Evolutionary conservation across 2,329 filamentous ascomycete species (phyloP).

Genomic region (Calycina herbarum): DNA sequence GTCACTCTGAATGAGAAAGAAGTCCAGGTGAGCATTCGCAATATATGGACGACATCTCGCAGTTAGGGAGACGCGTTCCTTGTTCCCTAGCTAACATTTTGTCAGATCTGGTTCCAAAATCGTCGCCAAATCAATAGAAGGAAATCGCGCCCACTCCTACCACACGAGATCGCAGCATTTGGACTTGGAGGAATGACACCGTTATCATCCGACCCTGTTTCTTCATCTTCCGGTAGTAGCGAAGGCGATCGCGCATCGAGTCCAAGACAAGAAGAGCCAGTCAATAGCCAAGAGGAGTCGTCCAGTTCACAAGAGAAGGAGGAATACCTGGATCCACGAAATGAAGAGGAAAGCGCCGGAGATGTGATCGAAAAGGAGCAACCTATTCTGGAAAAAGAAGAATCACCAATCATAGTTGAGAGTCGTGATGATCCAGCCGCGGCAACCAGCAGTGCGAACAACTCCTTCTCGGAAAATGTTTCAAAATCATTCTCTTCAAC

Average conservation of each 20-base stretch:
- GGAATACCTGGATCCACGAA: constrained; percentile 13
- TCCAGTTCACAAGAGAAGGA: constrained; percentile 11
- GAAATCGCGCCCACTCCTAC: constrained; percentile 79
- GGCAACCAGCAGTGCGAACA: constrained; percentile 11
- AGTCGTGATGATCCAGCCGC: background rate
- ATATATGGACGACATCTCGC: constrained; percentile 11
- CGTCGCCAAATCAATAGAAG: constrained; percentile 88
- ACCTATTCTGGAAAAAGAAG: constrained; percentile 4
- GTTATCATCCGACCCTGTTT: constrained; percentile 35
- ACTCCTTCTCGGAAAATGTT: constrained; percentile 26
- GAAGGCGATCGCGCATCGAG: constrained; percentile 23
- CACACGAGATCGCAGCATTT: constrained; percentile 70
- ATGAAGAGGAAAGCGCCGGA: background rate
- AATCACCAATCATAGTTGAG: background rate
- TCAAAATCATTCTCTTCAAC: constrained; percentile 36
- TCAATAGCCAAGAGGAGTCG: constrained; percentile 20
- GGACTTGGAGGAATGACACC: constrained; percentile 46
- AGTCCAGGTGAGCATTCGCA: constrained; percentile 71
- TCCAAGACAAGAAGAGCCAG: constrained; percentile 19
- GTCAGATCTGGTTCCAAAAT: constrained; percentile 96
- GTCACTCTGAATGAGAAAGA: constrained; percentile 88
- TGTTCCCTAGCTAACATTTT: constrained; percentile 20
- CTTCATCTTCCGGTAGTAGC: constrained; percentile 27
- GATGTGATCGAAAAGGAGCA: constrained; percentile 9
- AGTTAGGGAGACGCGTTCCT: constrained; percentile 20